A percentile compares a stretch with the other conserved stretches of the same genome.
Evolutionary conservation across 441 rosid genomes (phyloP).

Genomic region (Bocquillonia castaneifolia): DNA sequence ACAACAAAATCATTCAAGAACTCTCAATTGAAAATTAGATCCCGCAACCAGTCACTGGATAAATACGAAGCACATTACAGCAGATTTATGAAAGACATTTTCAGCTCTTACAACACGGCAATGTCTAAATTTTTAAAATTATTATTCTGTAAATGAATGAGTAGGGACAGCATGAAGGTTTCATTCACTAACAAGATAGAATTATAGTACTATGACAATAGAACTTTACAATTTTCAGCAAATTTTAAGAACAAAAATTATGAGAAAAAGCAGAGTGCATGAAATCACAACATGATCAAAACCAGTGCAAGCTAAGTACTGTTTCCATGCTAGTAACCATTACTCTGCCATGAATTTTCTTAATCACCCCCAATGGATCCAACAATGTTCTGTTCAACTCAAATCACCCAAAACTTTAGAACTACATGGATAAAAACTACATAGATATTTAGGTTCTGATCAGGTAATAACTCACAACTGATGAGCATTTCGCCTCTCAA

Average conservation of each 20-base stretch:
- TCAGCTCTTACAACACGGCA: neutral
- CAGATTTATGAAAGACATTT: neutral
- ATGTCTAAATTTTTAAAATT: neutral
- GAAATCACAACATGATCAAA: neutral
- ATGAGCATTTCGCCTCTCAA: neutral
- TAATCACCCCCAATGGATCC: neutral
- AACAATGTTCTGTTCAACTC: neutral
- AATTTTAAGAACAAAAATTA: neutral
- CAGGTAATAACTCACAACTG: neutral
- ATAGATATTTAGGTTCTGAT: neutral
- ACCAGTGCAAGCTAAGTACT: neutral
- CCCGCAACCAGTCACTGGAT: neutral
- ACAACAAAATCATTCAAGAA: conserved; percentile 2
- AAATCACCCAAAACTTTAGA: too few species aligned
- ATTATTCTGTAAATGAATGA: neutral
- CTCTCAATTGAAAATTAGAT: neutral
- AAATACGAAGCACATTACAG: neutral
- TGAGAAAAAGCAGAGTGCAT: neutral
- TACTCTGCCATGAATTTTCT: neutral
- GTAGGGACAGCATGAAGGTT: neutral
- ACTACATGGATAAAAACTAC: neutral
- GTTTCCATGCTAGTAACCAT: neutral
- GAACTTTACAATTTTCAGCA: neutral
- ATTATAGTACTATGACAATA: neutral
- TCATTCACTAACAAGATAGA: neutral